A percentile compares a stretch with the other conserved stretches of the same genome.
These are phyloP conservation scores for Pontederia paniculata DNA, from an alignment of 176 grass and related monocot genomes.

Conservation along the genomic window DNA sequence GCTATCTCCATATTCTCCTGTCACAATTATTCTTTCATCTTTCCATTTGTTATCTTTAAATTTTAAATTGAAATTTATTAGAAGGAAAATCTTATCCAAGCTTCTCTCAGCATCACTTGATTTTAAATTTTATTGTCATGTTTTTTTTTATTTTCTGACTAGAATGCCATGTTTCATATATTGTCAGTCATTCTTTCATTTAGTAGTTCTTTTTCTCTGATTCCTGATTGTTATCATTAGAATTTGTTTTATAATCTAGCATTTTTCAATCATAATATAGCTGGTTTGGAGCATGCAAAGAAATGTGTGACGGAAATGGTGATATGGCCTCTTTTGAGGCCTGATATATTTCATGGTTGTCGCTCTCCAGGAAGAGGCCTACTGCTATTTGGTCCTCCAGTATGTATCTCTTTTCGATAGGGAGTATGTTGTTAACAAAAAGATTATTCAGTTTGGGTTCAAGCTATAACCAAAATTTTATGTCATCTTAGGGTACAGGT, in stretches of 20 bases:
- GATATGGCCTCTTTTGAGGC: slow-evolving; percentile 82
- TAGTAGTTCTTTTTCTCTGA: background rate
- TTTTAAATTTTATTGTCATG: too few relatives aligned
- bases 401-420: slow-evolving; percentile 31
- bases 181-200: background rate
- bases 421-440: background rate
- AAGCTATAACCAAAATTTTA: slow-evolving; percentile 6
- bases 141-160: too few relatives aligned
- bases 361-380: slow-evolving; percentile 91
- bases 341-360: slow-evolving; percentile 90
- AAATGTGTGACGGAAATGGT: slow-evolving; percentile 99
- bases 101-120: too few relatives aligned
- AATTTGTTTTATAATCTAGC: background rate
- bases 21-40: too few relatives aligned
- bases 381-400: slow-evolving; percentile 93
- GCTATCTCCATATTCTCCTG: too few relatives aligned
- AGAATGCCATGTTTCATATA: too few relatives aligned
- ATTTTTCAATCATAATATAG: slow-evolving; percentile 28
- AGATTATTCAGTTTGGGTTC: slow-evolving; percentile 1
- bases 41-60: too few relatives aligned
- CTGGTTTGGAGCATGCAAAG: slow-evolving; percentile 93
- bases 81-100: too few relatives aligned
- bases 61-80: too few relatives aligned
- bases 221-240: background rate
- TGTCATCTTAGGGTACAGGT: slow-evolving; percentile 61